A percentile compares a stretch with the other conserved stretches of the same genome.
These are phyloP conservation scores for Aspergillus eucalypticola DNA, from an alignment of 2,329 filamentous ascomycete genomes.

Conservation along the genomic window DNA sequence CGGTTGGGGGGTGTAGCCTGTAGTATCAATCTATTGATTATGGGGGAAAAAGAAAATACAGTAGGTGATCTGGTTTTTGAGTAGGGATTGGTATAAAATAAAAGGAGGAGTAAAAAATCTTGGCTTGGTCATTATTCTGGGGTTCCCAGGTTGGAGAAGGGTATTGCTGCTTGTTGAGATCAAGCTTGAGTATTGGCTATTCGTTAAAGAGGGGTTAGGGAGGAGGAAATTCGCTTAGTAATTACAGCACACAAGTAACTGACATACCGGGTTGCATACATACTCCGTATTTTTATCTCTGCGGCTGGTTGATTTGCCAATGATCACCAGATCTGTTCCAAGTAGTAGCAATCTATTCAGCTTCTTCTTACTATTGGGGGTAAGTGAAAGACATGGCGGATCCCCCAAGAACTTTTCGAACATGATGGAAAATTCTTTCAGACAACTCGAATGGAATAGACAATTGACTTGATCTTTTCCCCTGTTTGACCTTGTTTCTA, in stretches of 20 bases:
- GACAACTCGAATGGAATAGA: background rate
- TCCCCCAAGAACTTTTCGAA: background rate
- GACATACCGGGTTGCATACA: background rate
- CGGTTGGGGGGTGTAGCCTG: background rate
- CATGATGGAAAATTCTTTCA: background rate
- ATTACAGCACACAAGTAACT: too few relatives aligned
- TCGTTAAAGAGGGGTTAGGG: too few relatives aligned
- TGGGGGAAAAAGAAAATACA: background rate
- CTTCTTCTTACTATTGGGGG: too few relatives aligned
- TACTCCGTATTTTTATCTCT: background rate
- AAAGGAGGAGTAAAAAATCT: too few relatives aligned
- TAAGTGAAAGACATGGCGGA: background rate
- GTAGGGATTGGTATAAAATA: too few relatives aligned
- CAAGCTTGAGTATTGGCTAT: too few relatives aligned
- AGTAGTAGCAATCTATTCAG: too few relatives aligned
- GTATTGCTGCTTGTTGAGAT: too few relatives aligned
- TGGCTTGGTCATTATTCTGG: too few relatives aligned
- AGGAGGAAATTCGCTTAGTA: too few relatives aligned
- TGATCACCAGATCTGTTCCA: background rate
- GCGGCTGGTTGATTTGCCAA: background rate
- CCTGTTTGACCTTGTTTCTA: constrained; percentile 10
- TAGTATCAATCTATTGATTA: background rate
- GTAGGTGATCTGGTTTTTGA: background rate
- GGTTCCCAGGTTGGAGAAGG: too few relatives aligned
- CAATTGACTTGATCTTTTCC: background rate